Evolutionary conservation across 306 rosid genomes (phyloP), one percentile per base, ranked within the genome.

Genomic region (Crataegus laevigata): DNA sequence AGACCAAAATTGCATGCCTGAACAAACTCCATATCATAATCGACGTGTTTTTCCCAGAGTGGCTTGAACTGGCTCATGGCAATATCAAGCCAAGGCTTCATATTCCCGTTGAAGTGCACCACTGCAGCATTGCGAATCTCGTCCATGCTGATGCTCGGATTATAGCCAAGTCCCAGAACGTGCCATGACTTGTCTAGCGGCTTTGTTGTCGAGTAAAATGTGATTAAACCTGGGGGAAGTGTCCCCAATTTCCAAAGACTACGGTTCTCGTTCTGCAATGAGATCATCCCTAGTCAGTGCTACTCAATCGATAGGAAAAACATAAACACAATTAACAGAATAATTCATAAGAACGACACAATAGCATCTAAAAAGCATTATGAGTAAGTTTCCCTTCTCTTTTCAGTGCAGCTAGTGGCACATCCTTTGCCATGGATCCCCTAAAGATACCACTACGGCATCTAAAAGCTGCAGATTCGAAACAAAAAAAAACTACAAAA

Each of bases 21-120:
- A 73, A 93, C 88, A 60, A 93, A 89, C 42, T 93, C 98, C 76
- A 89, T 70, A 28, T 85, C 91, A 58, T 86, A 88, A 78, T 88
- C 96, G 19, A 93, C 98, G 62, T 86, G 91, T 80, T 91, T 93
- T 13, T 91, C 80, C 98, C 98, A 93, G 74, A 89, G 88, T 65
- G 94, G 94, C 83, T 78, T 75, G 86, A 87, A 91, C 77, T 86
- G 94, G 68, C 77, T 83, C 94, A 91, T 91, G 62, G 94, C 97
- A 75, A 91, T 91, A 79, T 91, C 97, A 25, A 91, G 97, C 97
- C 97, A 91, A 42, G 97, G 97, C 67, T 91, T 91, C 97, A 91
- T 85, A 74, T 91, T 91, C 64, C 97, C 97, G 30, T 91, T 89
- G 85, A 89, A 91, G 83, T 91, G 97, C 75, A 89, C 94, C 72